Evolutionary conservation across 73 alveolate genomes (phyloP).

Genomic region (Uronychia binucleata): DNA sequence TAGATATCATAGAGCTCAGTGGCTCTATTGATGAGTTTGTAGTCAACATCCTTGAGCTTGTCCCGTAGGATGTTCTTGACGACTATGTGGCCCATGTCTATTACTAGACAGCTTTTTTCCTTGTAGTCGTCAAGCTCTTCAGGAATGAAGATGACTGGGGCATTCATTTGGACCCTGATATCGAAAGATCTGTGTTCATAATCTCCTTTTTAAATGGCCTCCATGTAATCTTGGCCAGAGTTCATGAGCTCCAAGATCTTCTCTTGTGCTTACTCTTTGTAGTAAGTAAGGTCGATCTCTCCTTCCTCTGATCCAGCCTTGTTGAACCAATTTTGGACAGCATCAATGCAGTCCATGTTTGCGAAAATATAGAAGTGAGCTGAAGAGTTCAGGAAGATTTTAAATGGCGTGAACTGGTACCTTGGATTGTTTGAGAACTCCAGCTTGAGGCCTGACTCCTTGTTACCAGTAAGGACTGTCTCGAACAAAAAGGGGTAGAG

Average conservation of each 20-base stretch:
- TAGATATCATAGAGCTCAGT: slow-evolving; percentile 50
- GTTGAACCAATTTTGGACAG: slow-evolving; percentile 9
- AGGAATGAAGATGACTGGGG: slow-evolving; percentile 67
- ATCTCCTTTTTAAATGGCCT: slow-evolving; percentile 10
- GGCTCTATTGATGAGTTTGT: slow-evolving; percentile 26
- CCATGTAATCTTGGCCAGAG: slow-evolving; percentile 48
- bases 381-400: background rate
- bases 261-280: slow-evolving; percentile 50
- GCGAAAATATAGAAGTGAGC: slow-evolving; percentile 23
- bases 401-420: background rate
- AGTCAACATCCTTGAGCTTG: slow-evolving; percentile 18
- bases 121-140: slow-evolving; percentile 8
- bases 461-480: slow-evolving; percentile 4
- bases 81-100: slow-evolving; percentile 45
- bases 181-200: slow-evolving; percentile 22
- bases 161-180: slow-evolving; percentile 31
- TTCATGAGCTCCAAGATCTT: slow-evolving; percentile 37
- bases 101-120: slow-evolving; percentile 34
- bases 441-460: slow-evolving; percentile 14
- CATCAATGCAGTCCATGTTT: slow-evolving; percentile 16
- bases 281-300: slow-evolving; percentile 37
- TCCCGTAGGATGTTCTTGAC: slow-evolving; percentile 16
- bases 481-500: slow-evolving; percentile 30
- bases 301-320: slow-evolving; percentile 24
- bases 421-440: slow-evolving; percentile 24